Evolutionary conservation across 2,329 filamentous ascomycete species (phyloP).

Genomic region (Stagonosporopsis tanaceti): DNA sequence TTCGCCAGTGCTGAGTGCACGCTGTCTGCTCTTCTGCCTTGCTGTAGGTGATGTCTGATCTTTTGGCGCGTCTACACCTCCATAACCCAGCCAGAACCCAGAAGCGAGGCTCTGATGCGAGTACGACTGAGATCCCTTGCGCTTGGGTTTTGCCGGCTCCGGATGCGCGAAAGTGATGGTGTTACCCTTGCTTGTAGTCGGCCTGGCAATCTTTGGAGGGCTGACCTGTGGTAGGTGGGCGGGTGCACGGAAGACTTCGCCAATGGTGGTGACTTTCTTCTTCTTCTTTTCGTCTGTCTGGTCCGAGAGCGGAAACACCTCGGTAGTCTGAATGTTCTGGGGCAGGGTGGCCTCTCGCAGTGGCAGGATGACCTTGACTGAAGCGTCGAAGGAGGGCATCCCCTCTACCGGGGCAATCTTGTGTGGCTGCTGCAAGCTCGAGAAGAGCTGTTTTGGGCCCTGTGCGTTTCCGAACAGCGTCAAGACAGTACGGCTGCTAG

Average conservation of each 20-base stretch:
- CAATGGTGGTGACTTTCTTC: constrained; percentile 70
- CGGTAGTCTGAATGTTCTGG: constrained; percentile 74
- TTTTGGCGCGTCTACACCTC: constrained; percentile 53
- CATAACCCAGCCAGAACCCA: constrained; percentile 71
- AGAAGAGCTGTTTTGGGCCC: constrained; percentile 81
- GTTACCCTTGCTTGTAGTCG: constrained; percentile 67
- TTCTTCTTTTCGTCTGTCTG: constrained; percentile 56
- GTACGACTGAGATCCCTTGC: constrained; percentile 62
- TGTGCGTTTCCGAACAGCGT: constrained; percentile 80
- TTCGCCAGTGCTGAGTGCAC: constrained; percentile 72
- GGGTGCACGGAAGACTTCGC: constrained; percentile 76
- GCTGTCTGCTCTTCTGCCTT: constrained; percentile 74
- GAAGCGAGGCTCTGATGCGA: constrained; percentile 70
- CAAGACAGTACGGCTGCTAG: constrained; percentile 67
- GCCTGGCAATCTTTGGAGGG: constrained; percentile 75
- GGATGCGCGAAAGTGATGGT: constrained; percentile 61
- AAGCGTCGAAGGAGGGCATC: constrained; percentile 48
- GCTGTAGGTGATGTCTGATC: constrained; percentile 66
- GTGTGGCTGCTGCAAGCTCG: constrained; percentile 73
- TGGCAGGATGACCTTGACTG: constrained; percentile 55
- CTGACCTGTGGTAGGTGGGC: constrained; percentile 70
- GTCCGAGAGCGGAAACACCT: constrained; percentile 64
- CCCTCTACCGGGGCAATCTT: constrained; percentile 46
- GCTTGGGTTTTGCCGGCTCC: constrained; percentile 58
- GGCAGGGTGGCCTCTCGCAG: constrained; percentile 74